Conservation (phyloP, 169 alveolate species). For the Plasmodium berghei region DNA sequence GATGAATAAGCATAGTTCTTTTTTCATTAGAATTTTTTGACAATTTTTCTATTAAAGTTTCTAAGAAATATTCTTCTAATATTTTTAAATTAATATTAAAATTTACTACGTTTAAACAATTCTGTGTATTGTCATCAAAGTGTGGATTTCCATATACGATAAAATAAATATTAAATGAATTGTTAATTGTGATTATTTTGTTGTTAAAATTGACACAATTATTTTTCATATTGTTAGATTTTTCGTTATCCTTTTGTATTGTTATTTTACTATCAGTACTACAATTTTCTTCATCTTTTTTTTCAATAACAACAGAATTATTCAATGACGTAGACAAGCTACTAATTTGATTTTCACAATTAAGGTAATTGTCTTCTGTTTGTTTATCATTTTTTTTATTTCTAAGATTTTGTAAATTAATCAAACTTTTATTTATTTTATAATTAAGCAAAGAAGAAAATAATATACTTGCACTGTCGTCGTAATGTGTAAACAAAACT, state of each 20-base stretch:
- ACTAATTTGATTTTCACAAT: neutral
- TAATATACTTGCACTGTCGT: constrained; percentile 44
- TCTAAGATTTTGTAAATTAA: constrained; percentile 7
- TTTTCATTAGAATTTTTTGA: constrained; percentile 31
- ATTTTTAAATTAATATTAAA: constrained; percentile 56
- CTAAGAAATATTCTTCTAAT: constrained; percentile 67
- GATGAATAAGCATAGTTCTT: constrained; percentile 29
- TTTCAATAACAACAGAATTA: neutral
- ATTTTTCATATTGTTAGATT: constrained; percentile 4
- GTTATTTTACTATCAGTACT: neutral
- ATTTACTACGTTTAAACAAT: constrained; percentile 39
- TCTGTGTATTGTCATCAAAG: constrained; percentile 62
- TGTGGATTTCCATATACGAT: constrained; percentile 39
- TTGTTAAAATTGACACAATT: constrained; percentile 69
- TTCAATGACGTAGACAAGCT: neutral
- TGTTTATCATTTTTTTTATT: neutral
- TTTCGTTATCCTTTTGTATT: neutral
- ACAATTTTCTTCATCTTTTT: neutral
- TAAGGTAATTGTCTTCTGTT: neutral
- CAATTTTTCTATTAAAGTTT: constrained; percentile 41
- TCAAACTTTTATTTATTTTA: constrained; percentile 38
- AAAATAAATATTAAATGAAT: constrained; percentile 46
- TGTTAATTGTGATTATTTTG: constrained; percentile 37
- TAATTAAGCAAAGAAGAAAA: constrained; percentile 53
- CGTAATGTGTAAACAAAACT: constrained; percentile 62